Base-by-base conservation (phyloP, 2,329 filamentous ascomycete genomes). In the Colletotrichum simmondsii region DNA sequence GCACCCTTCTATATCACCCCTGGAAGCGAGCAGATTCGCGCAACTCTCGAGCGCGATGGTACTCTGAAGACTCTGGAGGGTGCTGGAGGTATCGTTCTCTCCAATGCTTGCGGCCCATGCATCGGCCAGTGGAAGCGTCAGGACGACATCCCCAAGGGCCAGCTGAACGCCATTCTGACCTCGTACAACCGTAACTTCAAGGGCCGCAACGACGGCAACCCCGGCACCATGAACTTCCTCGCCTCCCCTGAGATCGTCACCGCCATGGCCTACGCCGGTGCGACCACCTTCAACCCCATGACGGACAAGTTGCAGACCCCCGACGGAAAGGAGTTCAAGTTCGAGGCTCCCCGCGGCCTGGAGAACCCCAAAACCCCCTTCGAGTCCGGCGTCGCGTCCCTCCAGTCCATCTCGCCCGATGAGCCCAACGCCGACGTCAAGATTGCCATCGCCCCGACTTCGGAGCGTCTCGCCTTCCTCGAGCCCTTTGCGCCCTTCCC, bases 141-240 rank as follows among this genome's bases (percentile, higher is more conserved):
- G 22, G 97, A 98, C 80, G 93, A 92, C 26, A 90, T 97, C 22
- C 83, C 86, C 72, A 98, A 97, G 85, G 95, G 95, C 74, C 94
- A 95, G 71, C 87, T 91, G 66, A 99, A 99, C 80, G 97, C 97
- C 74, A 98, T 99, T 78, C 91, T 99, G 79, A 96, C 95, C 11
- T 98, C 95, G 1, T 99, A 98, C 87, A 99, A 99, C 89, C 94
- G 97, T 74, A 99, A 99, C 86, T 99, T 99, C 88, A 94, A 94
- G 63, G 96, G 95, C 74, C 94, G 97, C 76, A 99, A 99, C 82
- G 97, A 99, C 80, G 97, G 97, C 75, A 99, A 99, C 86, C 92
- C 94, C 26, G 92, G 93, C 54, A 99, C 97, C 10, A 98, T 98
- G 95, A 99, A 98, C 88, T 99, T 99, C 86, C 90, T 99, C 65